Evolutionary conservation across 1,139 yeast species (phyloP).

Genomic region (Geotrichum citri-aurantii): DNA sequence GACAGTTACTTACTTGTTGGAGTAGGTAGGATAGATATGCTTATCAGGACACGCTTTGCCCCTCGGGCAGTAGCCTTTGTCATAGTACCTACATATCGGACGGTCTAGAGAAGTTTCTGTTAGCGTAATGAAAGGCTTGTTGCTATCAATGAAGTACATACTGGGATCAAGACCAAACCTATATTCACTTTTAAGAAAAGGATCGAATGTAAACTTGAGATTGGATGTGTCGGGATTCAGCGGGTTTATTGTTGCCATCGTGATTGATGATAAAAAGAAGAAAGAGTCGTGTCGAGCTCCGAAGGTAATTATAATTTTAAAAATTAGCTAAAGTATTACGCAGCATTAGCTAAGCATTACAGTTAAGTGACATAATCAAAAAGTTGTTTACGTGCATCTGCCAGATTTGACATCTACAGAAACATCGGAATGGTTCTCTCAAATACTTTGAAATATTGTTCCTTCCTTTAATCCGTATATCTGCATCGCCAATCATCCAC

Average conservation of each 20-base stretch:
- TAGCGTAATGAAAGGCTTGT: not conserved
- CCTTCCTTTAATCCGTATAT: not conserved
- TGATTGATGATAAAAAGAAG: not conserved
- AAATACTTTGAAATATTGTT: not conserved
- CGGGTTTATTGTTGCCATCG: conserved; percentile 12
- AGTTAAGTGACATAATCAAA: not conserved
- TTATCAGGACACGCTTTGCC: conserved; percentile 83
- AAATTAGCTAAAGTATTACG: not conserved
- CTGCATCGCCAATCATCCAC: not conserved
- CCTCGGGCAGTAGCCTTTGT: conserved; percentile 74
- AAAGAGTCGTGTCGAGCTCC: not conserved
- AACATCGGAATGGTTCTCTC: not conserved
- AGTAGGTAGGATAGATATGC: conserved; percentile 76
- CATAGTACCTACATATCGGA: conserved; percentile 78
- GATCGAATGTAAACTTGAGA: conserved; percentile 71
- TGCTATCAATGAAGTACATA: not conserved
- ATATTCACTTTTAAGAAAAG: conserved; percentile 72
- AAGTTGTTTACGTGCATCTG: not conserved
- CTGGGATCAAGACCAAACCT: conserved; percentile 62
- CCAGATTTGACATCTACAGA: not conserved
- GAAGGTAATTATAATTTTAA: not conserved
- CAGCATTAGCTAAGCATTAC: not conserved
- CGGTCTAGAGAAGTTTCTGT: conserved; percentile 55
- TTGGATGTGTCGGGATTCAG: conserved; percentile 36
- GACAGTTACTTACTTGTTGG: conserved; percentile 47